phyloP scores from a whole-genome alignment of 1,284 basidiomycete genomes.

The Apiotrichum mycotoxinovorans region DNA sequence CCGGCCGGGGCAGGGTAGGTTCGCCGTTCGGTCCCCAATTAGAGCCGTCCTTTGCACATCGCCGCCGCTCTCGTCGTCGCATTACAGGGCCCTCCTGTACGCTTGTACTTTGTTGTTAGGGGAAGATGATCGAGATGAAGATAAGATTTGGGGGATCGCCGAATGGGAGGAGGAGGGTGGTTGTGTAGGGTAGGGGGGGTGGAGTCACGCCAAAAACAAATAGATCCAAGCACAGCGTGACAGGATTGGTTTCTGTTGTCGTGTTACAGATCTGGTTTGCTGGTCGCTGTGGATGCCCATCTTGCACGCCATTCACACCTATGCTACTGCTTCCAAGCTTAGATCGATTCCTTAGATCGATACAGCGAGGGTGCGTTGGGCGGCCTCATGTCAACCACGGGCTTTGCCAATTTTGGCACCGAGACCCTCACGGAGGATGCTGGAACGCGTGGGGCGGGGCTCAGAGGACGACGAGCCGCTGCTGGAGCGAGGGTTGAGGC shows the following conservation, averaged over 20 bases:
- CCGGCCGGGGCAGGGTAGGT: too few relatives aligned
- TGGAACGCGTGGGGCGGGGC: conserved; percentile 26
- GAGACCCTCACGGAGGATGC: conserved; percentile 25
- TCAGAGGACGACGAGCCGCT: neutral
- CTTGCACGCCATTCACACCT: neutral
- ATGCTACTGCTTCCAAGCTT: neutral
- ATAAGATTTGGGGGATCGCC: too few relatives aligned
- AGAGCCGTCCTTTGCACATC: too few relatives aligned
- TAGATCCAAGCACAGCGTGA: too few relatives aligned
- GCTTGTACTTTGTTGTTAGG: too few relatives aligned
- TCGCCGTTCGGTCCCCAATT: too few relatives aligned
- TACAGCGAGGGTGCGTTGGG: neutral
- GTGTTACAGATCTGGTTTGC: neutral
- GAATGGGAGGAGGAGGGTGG: too few relatives aligned
- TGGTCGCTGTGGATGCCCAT: neutral
- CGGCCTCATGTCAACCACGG: neutral
- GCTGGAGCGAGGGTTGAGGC: conserved; percentile 1
- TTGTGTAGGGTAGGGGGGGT: too few relatives aligned
- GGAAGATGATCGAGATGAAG: too few relatives aligned
- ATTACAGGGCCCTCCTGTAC: too few relatives aligned
- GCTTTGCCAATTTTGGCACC: conserved; percentile 9
- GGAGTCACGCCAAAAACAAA: neutral
- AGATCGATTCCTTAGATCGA: neutral
- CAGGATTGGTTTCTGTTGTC: neutral
- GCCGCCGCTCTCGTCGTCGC: too few relatives aligned